Evolutionary conservation across 345 rosid species (phyloP).

Genomic region (Eutrema heterophyllum): DNA sequence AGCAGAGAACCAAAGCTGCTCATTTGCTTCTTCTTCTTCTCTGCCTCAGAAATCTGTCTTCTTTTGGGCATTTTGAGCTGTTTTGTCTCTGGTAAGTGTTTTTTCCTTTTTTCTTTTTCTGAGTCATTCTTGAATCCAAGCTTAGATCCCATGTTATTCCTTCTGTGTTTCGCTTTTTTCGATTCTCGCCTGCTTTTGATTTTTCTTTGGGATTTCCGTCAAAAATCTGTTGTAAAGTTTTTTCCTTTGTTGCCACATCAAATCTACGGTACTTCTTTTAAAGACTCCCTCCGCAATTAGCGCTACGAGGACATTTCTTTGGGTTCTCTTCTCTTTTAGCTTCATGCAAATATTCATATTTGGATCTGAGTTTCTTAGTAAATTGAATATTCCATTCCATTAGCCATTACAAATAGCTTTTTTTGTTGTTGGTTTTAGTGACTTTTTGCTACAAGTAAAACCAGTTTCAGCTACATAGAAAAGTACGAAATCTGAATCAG

Average conservation of each 20-base stretch:
- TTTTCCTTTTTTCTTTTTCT: neutral
- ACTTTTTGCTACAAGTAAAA: neutral
- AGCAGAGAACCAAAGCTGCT: neutral
- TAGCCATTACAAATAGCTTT: neutral
- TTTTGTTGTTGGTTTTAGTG: neutral
- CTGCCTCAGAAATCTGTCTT: neutral
- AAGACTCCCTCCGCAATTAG: conserved; percentile 15
- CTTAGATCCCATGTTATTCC: conserved; percentile 33
- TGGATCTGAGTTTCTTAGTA: conserved; percentile 29
- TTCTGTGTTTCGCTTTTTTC: conserved; percentile 1
- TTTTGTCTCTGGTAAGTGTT: conserved; percentile 26
- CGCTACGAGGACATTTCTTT: neutral
- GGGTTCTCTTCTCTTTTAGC: conserved; percentile 24
- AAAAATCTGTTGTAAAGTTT: conserved; percentile 22
- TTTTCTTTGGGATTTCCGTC: conserved; percentile 26
- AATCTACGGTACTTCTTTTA: conserved; percentile 21
- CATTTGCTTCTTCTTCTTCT: conserved; percentile 1
- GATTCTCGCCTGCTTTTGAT: conserved; percentile 20
- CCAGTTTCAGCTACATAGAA: neutral
- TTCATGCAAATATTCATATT: conserved; percentile 27
- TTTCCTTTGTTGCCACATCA: conserved; percentile 20
- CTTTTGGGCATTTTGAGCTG: conserved; percentile 2
- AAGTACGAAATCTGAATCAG: neutral
- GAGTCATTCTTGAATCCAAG: conserved; percentile 26
- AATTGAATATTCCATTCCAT: neutral